Evolutionary conservation across 2,329 filamentous ascomycete species (phyloP).

Genomic region (Alternaria gansuensis): DNA sequence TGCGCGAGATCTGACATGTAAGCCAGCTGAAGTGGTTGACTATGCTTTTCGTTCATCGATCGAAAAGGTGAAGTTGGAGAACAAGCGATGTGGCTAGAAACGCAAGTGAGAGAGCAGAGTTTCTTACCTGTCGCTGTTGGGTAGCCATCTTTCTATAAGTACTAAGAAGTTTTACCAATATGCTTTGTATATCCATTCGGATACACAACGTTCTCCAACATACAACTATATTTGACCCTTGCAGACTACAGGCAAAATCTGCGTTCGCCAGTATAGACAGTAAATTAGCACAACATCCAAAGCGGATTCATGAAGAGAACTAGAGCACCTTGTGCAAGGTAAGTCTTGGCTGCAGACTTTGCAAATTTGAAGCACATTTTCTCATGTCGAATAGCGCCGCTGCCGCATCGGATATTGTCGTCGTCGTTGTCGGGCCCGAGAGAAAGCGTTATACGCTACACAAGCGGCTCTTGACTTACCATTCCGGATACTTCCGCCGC

Average conservation of each 20-base stretch:
- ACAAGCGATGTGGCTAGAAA: not conserved
- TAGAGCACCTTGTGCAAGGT: not conserved
- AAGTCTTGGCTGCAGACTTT: too few relatives aligned
- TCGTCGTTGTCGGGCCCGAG: not conserved
- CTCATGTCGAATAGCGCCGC: not conserved
- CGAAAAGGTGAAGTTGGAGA: not conserved
- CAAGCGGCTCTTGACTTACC: not conserved
- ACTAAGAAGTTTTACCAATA: too few relatives aligned
- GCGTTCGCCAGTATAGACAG: not conserved
- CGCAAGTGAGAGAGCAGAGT: not conserved
- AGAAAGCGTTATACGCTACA: constrained; percentile 2
- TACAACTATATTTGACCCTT: too few relatives aligned
- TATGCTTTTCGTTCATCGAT: not conserved
- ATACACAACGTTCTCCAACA: not conserved
- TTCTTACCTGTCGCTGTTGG: not conserved
- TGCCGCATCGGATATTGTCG: not conserved
- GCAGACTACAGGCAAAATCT: not conserved
- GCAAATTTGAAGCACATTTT: too few relatives aligned
- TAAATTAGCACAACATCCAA: not conserved
- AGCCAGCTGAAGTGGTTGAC: not conserved
- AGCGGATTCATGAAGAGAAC: not conserved
- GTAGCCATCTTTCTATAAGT: not conserved
- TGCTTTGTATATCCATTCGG: not conserved
- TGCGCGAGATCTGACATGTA: too few relatives aligned
- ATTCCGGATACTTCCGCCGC: not conserved